Percentiles rank a stretch among this genome's conserved stretches.
These are phyloP conservation scores for Hibiscus tridactylites DNA, from an alignment of 345 rosid genomes.

Conservation along the genomic window DNA sequence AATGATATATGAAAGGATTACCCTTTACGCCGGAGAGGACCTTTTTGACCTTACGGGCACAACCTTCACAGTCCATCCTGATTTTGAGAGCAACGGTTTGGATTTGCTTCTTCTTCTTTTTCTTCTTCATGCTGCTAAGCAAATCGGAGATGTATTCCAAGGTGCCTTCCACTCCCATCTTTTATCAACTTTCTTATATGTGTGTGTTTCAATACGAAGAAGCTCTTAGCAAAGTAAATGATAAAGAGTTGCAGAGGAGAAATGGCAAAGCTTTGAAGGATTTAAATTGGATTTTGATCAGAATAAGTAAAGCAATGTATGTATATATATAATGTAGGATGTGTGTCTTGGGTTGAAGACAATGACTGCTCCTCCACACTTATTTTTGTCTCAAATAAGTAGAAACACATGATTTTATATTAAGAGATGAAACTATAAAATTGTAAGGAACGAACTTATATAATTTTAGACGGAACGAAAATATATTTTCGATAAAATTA, in stretches of 20 bases:
- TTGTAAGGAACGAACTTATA: too few species aligned
- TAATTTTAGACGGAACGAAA: too few species aligned
- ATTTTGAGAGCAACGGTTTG: constrained; percentile 69
- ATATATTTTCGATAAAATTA: too few species aligned
- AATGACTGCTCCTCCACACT: background rate
- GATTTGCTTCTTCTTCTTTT: constrained; percentile 53
- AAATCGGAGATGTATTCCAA: constrained; percentile 56
- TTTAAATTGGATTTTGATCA: background rate
- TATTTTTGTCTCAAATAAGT: background rate
- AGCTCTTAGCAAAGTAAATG: background rate
- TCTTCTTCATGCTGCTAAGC: constrained; percentile 31
- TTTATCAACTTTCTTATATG: background rate
- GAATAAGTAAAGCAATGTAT: background rate
- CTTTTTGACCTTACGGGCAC: constrained; percentile 72
- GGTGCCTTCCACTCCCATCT: constrained; percentile 75
- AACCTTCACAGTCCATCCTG: constrained; percentile 88
- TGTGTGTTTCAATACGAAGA: background rate
- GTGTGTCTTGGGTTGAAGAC: background rate
- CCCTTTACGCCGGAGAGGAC: constrained; percentile 75
- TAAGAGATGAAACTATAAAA: too few species aligned
- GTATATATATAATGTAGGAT: background rate
- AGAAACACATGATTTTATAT: too few species aligned
- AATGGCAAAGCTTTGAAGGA: background rate
- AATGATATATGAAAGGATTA: constrained; percentile 4
- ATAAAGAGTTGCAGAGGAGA: background rate